Evolutionary conservation across 805 yeast genomes (phyloP), one percentile per base, ranked within the genome.

Genomic region (Suhomyces pyralidae): DNA sequence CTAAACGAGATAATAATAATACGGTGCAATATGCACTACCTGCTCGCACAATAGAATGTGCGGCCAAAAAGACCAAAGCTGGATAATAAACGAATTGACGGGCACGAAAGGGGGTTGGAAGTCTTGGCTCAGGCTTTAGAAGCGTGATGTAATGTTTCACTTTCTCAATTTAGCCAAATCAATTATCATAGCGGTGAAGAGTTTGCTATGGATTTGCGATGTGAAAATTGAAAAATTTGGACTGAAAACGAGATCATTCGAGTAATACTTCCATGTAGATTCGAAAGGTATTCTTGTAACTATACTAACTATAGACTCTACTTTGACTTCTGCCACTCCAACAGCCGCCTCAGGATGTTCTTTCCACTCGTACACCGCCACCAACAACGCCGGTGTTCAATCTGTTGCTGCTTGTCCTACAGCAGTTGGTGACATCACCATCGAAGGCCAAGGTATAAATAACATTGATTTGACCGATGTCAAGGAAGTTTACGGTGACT

Each of bases 341-440:
- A 68, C 84, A 45, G 84, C 82, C 55, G 65, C 81, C 52, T 78
- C 81, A 57, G 82, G 84, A 26, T 88, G 96, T 81, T 78, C 88
- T 38, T 83, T 86, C 76, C 63, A 76, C 26, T 70, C 74, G 48
- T 76, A 79, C 61, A 88, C 96, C 50, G 96, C 90, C 62, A 83
- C 94, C 51, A 82, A 85, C 43, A 90, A 91, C 73, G 62, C 88
- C 30, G 92, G 90, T 61, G 83, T 93, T 67, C 96, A 90, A 63
- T 65, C 70, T 25, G 81, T 87, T 51, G 71, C 89, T 48, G 78
- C 84, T 46, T 94, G 99, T 83, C 71, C 81, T 38, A 87, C 90
- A 57, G 79, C 94, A 61, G 81, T 81, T 58, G 98, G 97, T 80
- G 85, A 85, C 69, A 76, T 94, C 63, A 70, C 77, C 73, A 80